Evolutionary conservation across 2,329 filamentous ascomycete genomes (phyloP), one percentile per base, ranked within the genome.

Genomic region (Paramyrothecium roridum): DNA sequence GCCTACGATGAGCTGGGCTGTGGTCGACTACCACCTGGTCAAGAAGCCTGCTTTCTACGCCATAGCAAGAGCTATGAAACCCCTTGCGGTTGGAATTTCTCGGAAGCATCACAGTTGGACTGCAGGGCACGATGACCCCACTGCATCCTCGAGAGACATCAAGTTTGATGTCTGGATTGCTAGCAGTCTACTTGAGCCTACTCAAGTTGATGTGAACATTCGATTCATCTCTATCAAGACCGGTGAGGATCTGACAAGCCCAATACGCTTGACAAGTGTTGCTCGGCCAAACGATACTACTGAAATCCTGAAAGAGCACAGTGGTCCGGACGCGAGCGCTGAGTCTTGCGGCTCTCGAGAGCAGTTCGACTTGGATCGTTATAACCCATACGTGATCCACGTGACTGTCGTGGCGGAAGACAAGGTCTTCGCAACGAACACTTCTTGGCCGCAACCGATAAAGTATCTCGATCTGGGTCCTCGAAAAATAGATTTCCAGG

Each of bases 1-100:
- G 82, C 84, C 84, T 2, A 81, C 80, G 17, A 83, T 80, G 46
- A 82, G 78, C 34, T 87, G 84, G 84, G 72, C 83, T 0, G 77
- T 87, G 50, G 80, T 84, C 13, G 84, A 87, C 66, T 84, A 64
- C 52, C 84, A 81, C 62, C 75, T 81, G 40, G 79, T 85, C 43
- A 84, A 83, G 57, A 89, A 89, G 67, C 82, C 83, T 8, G 84
- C 85, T 3, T 69, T 58, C 50, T 69, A 68, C 45, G 56, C 65
- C 22, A 67, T 67, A 50, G 56, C 79, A 61, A 73, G 83, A 30
- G 83, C 82, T 20, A 72, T 87, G 66, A 30, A 51, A 47, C 49
- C 49, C 8, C 7, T 51, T 11, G 49, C 26, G 11, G 30, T 51
- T 3, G 49, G 49, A n/a, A 37, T 51, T 19, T 51, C 49, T 37